phyloP scores from a whole-genome alignment of 1,284 basidiomycete species.

The Pyrrhoderma noxium region DNA sequence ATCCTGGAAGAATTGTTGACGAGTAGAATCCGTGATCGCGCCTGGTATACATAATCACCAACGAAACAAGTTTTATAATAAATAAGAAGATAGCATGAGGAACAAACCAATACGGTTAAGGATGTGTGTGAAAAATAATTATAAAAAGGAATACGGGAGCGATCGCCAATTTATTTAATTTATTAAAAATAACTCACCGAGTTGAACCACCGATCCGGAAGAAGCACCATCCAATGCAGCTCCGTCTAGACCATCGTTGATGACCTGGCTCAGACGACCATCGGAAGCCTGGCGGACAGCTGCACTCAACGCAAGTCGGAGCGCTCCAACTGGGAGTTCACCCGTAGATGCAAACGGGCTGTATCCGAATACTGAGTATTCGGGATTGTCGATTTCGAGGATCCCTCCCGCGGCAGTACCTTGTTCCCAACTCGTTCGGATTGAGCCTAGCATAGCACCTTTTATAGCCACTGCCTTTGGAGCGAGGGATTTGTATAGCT shows the following conservation, averaged over 20 bases:
- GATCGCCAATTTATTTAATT: no score
- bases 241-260: constrained; percentile 26
- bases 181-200: constrained; percentile 19
- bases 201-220: constrained; percentile 23
- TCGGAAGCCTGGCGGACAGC: constrained; percentile 25
- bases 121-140: no score
- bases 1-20: constrained; percentile 21
- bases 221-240: constrained; percentile 29
- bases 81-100: no score
- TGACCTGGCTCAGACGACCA: constrained; percentile 27
- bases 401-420: constrained; percentile 26
- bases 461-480: constrained; percentile 15
- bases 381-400: constrained; percentile 24
- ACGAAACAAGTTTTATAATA: not conserved
- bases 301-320: constrained; percentile 26
- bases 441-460: constrained; percentile 23
- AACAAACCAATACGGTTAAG: no score
- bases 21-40: constrained; percentile 21
- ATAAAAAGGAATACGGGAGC: no score
- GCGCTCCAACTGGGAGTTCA: constrained; percentile 20
- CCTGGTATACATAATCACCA: constrained; percentile 15
- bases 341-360: constrained; percentile 21
- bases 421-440: constrained; percentile 28
- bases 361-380: constrained; percentile 25
- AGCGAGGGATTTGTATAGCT: constrained; percentile 2